phyloP scores from a whole-genome alignment of 148 eudicot species.

The Rhododendron ovatum region DNA sequence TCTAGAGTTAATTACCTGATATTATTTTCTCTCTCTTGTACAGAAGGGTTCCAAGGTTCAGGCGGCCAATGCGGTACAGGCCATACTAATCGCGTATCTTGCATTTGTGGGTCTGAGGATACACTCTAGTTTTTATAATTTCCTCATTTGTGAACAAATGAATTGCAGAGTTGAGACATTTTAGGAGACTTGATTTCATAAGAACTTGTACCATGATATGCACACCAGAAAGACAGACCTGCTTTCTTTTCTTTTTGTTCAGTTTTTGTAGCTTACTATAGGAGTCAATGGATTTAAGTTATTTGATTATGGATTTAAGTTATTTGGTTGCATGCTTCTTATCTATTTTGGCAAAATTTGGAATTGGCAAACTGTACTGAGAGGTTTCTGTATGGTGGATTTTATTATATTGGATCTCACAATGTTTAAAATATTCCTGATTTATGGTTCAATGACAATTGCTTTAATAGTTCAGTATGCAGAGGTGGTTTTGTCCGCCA shows the following conservation, averaged over 20 bases:
- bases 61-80: conserved; percentile 46
- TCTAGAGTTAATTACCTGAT: not conserved
- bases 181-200: not conserved
- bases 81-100: conserved; percentile 26
- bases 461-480: too few species aligned
- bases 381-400: not conserved
- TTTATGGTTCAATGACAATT: too few species aligned
- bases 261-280: not conserved
- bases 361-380: not conserved
- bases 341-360: not conserved
- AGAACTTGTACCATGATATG: conserved; percentile 3
- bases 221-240: not conserved
- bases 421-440: too few species aligned
- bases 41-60: conserved; percentile 50
- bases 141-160: not conserved
- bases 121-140: not conserved
- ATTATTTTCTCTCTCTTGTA: conserved; percentile 1
- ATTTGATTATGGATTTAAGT: not conserved
- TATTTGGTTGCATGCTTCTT: conserved; percentile 5
- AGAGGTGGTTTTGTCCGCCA: too few species aligned
- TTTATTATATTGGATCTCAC: not conserved
- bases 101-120: not conserved
- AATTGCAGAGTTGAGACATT: conserved; percentile 4
- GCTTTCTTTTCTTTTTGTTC: not conserved
- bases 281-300: not conserved